phyloP scores from a whole-genome alignment of 2,329 filamentous ascomycete genomes.

The Tolypocladium ovalisporum region DNA sequence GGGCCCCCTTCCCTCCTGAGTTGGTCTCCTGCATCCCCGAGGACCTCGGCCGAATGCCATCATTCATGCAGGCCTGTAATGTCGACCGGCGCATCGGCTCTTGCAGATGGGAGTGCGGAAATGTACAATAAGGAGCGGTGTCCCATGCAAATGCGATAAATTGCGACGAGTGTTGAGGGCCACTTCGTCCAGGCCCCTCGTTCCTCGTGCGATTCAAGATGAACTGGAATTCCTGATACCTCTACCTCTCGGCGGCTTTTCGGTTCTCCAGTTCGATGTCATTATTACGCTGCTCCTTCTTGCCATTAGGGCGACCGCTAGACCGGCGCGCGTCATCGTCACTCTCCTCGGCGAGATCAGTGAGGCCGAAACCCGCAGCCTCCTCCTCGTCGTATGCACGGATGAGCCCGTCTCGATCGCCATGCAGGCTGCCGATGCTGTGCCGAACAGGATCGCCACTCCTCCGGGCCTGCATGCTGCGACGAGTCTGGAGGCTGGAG shows the following conservation, averaged over 20 bases:
- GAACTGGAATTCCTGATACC: slow-evolving; percentile 11
- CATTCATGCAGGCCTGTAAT: slow-evolving; percentile 2
- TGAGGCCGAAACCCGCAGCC: slow-evolving; percentile 60
- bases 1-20: background rate
- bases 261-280: slow-evolving; percentile 41
- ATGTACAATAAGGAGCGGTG: slow-evolving; percentile 3
- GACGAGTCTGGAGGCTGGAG: slow-evolving; percentile 76
- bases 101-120: slow-evolving; percentile 2
- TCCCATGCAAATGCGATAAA: background rate
- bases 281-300: slow-evolving; percentile 26
- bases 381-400: slow-evolving; percentile 83
- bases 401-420: slow-evolving; percentile 74
- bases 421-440: slow-evolving; percentile 52
- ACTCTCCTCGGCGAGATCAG: slow-evolving; percentile 68
- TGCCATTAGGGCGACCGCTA: slow-evolving; percentile 29
- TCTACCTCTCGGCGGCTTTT: slow-evolving; percentile 27
- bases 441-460: slow-evolving; percentile 56
- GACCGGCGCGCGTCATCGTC: slow-evolving; percentile 44
- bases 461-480: slow-evolving; percentile 84
- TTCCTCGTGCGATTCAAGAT: slow-evolving; percentile 4
- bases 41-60: background rate
- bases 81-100: slow-evolving; percentile 5
- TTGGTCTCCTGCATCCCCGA: background rate
- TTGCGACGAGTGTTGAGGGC: background rate
- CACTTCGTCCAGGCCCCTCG: slow-evolving; percentile 1